Base-by-base conservation (phyloP, 2,329 filamentous ascomycete species). In the Cercospora sp. region DNA sequence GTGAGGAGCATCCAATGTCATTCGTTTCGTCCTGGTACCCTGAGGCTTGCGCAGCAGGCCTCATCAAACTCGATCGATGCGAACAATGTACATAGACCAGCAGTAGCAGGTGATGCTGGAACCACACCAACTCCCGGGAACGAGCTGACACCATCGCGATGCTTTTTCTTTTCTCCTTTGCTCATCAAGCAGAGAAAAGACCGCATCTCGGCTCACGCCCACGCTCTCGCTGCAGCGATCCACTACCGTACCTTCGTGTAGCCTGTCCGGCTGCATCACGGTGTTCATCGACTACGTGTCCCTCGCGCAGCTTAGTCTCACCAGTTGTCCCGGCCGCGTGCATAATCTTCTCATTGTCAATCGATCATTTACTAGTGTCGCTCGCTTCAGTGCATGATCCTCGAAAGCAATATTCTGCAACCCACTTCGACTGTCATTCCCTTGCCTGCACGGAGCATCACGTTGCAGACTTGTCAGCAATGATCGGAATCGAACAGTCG, bases 171-270 rank as follows among this genome's bases (percentile, higher is more conserved):
- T 58, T 26, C 23, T 31, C 55, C 23, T 23, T 48, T 48, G 20
- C 36, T 23, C 23, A 26, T 23, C 23, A 26, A 28, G 18, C 28
- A 33, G 18, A n/a, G 55, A 59, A 58, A 31, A 30, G 55, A 36
- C 23, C 55, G 55, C 55, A 36, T 59, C 55, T 59, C 30, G 55
- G 55, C 55, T 59, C 28, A 59, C 55, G n/a, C 28, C 55, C 30
- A 59, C 30, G n/a, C 10, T 36, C 18, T 23, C 55, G 28, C 55
- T 31, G 55, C 55, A 30, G 33, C 23, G 28, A 53, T 53, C 20
- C 48, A 53, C 23, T 53, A 13, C 20, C 48, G 18, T n/a, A 36
- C 55, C 55, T 36, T 36, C 55, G 31, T 59, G 55, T 59, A 59
- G 28, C 31, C 12, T 31, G 28, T 57, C 55, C 28, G 31, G 28